Conservation (phyloP, 2,329 filamentous ascomycete genomes). For the Fonsecaea erecta region DNA sequence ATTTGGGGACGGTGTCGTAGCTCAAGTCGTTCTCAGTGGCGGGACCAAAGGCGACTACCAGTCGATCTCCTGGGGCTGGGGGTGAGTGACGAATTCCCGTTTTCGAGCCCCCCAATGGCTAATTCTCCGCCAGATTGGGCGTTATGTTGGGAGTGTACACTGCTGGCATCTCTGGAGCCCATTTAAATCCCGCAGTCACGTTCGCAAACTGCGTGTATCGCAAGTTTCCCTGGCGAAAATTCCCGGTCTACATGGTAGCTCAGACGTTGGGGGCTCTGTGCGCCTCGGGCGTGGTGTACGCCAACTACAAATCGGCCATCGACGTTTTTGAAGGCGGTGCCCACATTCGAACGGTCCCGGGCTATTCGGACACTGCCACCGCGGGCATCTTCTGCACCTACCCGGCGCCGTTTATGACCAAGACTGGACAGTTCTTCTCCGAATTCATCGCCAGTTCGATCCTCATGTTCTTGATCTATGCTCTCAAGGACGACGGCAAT, state of each 20-base stretch:
- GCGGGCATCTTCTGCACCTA: conserved; percentile 77
- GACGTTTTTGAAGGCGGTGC: conserved; percentile 45
- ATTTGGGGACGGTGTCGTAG: conserved; percentile 72
- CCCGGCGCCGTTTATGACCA: conserved; percentile 65
- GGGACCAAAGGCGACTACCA: conserved; percentile 54
- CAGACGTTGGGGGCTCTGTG: conserved; percentile 71
- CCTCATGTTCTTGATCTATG: conserved; percentile 74
- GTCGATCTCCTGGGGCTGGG: conserved; percentile 59
- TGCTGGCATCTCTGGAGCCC: conserved; percentile 62
- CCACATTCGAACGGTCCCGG: conserved; percentile 62
- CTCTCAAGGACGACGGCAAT: conserved; percentile 59
- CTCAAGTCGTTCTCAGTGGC: conserved; percentile 62
- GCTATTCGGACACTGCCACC: conserved; percentile 59
- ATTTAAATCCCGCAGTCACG: conserved; percentile 70
- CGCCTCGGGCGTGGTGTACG: conserved; percentile 65
- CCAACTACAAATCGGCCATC: conserved; percentile 69
- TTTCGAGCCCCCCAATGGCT: conserved; percentile 14
- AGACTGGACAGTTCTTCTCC: conserved; percentile 70
- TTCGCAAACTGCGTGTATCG: conserved; percentile 65
- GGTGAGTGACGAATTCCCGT: conserved; percentile 41
- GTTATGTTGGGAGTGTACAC: conserved; percentile 72
- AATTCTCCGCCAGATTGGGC: conserved; percentile 55
- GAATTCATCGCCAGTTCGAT: conserved; percentile 71
- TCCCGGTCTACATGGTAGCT: conserved; percentile 68
- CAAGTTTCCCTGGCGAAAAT: conserved; percentile 70